Conservation (phyloP, 768 basidiomycete species). For the Goffeauzyma gilvescens region DNA sequence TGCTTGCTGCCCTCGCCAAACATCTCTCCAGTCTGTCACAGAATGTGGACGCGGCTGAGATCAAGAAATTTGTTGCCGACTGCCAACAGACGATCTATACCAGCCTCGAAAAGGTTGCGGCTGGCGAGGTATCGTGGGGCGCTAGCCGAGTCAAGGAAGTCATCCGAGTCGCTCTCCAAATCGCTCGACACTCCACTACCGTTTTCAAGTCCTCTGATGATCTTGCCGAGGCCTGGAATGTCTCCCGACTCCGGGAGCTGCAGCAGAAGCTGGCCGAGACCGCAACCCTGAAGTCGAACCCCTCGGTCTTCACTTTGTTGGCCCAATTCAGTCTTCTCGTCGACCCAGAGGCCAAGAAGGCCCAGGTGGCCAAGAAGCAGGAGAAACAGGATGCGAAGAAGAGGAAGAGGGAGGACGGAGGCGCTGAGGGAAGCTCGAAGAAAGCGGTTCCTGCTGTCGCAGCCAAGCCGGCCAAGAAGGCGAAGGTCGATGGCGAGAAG, state of each 20-base stretch:
- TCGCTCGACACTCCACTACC: constrained; percentile 48
- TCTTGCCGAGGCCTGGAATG: constrained; percentile 42
- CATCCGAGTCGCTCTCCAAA: constrained; percentile 47
- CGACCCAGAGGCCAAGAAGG: constrained; percentile 11
- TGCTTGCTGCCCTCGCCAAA: constrained; percentile 47
- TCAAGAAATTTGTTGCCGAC: constrained; percentile 38
- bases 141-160: constrained; percentile 59
- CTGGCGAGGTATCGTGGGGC: constrained; percentile 33
- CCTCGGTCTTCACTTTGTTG: constrained; percentile 45
- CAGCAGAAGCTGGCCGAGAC: constrained; percentile 37
- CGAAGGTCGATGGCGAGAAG: neutral
- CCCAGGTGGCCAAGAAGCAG: constrained; percentile 12
- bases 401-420: constrained; percentile 11
- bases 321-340: constrained; percentile 40
- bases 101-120: constrained; percentile 26
- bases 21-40: constrained; percentile 36
- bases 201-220: constrained; percentile 29
- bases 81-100: constrained; percentile 40
- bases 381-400: constrained; percentile 13
- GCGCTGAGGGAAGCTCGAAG: too few species aligned
- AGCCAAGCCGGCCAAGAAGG: constrained; percentile 3
- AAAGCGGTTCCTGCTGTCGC: neutral
- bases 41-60: constrained; percentile 32
- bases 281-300: constrained; percentile 45
- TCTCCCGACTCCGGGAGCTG: constrained; percentile 41